Evolutionary conservation across 805 yeast genomes (phyloP).

Genomic region (Yueomyces sinensis): DNA sequence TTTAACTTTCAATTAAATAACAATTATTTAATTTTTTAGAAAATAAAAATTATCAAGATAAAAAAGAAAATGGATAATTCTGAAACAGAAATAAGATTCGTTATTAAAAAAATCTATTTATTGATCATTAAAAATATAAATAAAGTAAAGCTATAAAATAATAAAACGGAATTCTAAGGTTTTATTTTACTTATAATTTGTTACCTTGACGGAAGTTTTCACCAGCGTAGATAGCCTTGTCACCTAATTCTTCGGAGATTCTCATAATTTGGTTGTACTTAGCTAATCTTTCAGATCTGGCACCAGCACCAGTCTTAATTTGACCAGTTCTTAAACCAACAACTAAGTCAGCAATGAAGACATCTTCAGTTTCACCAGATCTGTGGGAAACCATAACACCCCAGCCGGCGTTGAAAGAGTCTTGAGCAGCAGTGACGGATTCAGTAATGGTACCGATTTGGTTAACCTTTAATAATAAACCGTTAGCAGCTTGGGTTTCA

Average conservation of each 20-base stretch:
- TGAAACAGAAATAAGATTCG: background rate
- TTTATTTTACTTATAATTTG: slow-evolving; percentile 23
- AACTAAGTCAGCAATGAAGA: slow-evolving; percentile 92
- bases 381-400: slow-evolving; percentile 99
- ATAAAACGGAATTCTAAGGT: background rate
- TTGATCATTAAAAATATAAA: too few relatives aligned
- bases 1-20: too few relatives aligned
- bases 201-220: slow-evolving; percentile 59
- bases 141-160: background rate
- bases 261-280: slow-evolving; percentile 96
- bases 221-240: slow-evolving; percentile 95
- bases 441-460: slow-evolving; percentile 96
- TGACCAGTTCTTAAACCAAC: slow-evolving; percentile 98
- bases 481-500: slow-evolving; percentile 91
- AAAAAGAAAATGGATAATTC: too few relatives aligned
- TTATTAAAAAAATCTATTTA: too few relatives aligned
- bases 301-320: slow-evolving; percentile 99
- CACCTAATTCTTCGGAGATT: slow-evolving; percentile 97
- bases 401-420: slow-evolving; percentile 93
- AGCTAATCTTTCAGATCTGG: slow-evolving; percentile 99
- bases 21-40: too few relatives aligned
- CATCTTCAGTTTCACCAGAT: slow-evolving; percentile 99
- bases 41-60: slow-evolving; percentile 12
- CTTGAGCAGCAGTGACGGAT: slow-evolving; percentile 93
- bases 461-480: slow-evolving; percentile 93